phyloP scores from a whole-genome alignment of 139 green algal species.

The Closterium sp. region DNA sequence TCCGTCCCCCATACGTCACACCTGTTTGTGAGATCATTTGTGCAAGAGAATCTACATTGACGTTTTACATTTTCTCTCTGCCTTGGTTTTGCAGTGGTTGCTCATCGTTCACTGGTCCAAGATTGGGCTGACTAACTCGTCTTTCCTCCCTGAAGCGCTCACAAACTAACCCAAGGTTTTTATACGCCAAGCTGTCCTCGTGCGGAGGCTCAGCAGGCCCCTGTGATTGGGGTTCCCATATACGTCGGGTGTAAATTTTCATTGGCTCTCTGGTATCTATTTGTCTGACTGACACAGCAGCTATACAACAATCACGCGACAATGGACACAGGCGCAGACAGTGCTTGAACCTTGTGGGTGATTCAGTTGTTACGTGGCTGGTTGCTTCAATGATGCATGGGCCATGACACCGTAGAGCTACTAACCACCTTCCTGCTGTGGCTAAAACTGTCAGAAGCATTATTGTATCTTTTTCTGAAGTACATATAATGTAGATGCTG shows the following conservation, averaged over 20 bases:
- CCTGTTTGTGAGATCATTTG: neutral
- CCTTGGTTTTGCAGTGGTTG: neutral
- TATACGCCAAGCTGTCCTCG: neutral
- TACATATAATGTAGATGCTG: no score
- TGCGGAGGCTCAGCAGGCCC: neutral
- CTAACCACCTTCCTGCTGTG: no score
- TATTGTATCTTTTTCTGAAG: no score
- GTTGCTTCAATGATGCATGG: no score
- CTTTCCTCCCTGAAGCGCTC: neutral
- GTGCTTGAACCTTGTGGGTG: no score
- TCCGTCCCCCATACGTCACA: neutral
- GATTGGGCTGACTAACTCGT: neutral
- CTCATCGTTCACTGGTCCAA: neutral
- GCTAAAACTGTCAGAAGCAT: no score
- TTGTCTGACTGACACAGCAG: no score
- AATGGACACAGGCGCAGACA: no score
- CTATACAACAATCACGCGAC: no score
- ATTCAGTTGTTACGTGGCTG: no score
- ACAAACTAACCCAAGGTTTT: neutral
- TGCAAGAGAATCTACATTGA: neutral
- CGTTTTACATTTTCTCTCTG: neutral
- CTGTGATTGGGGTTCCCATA: neutral
- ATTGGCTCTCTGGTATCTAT: no score
- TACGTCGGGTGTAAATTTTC: neutral
- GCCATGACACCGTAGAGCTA: no score